Percentiles rank a stretch among this genome's conserved stretches.
phyloP scores from a whole-genome alignment of 2,329 filamentous ascomycete genomes.

The Ceratocystis cubensis region DNA sequence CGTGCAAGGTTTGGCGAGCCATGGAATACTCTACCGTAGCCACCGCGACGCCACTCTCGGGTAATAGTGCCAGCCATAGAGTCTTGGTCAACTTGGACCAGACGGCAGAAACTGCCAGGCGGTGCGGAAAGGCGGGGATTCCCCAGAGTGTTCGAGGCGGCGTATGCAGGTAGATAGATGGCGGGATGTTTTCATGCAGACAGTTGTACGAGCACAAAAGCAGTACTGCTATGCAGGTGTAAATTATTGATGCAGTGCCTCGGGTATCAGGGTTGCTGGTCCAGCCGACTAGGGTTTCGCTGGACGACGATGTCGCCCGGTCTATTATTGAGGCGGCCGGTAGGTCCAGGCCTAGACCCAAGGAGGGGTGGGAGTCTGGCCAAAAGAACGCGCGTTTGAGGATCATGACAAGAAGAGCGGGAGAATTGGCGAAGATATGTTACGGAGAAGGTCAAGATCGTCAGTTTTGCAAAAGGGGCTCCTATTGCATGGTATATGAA shows the following conservation, averaged over 20 bases:
- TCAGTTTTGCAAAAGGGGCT: background rate
- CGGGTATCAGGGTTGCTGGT: background rate
- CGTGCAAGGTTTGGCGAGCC: conserved; percentile 2
- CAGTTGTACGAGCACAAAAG: conserved; percentile 17
- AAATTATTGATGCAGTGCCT: conserved; percentile 11
- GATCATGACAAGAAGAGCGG: background rate
- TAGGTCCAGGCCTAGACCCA: background rate
- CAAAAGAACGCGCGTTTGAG: background rate
- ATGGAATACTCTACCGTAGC: conserved; percentile 4
- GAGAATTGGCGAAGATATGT: background rate
- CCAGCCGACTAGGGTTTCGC: conserved; percentile 3
- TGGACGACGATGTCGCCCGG: background rate
- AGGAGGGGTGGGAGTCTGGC: background rate
- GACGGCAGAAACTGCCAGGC: background rate
- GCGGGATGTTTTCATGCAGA: background rate
- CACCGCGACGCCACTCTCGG: conserved; percentile 6
- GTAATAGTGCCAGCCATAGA: background rate
- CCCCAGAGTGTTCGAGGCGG: background rate
- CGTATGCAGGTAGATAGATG: background rate
- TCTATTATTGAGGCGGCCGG: background rate
- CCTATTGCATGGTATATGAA: background rate
- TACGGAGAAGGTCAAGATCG: background rate
- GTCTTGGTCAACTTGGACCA: background rate
- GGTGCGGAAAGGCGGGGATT: conserved; percentile 7
- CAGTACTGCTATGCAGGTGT: conserved; percentile 12